Evolutionary conservation across 2,329 filamentous ascomycete species (phyloP), one percentile per base, ranked within the genome.

Genomic region (Pestalotiopsis sp.): DNA sequence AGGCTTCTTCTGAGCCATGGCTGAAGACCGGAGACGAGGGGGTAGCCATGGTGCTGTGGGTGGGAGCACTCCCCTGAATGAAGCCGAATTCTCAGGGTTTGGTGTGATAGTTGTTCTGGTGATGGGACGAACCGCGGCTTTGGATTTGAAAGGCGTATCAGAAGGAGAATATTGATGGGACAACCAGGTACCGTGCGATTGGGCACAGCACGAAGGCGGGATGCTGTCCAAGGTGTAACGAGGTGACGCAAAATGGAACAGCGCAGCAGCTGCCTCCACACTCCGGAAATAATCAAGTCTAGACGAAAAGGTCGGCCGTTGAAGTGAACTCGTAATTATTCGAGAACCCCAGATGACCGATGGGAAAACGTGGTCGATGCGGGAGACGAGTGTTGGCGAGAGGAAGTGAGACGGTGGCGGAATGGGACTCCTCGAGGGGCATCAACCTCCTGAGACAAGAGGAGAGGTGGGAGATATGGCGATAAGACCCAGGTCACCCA

Each of bases 1-100:
- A 72, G 41, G 68, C 70, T 49, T 74, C 75, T 64, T 70, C 68
- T 17, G 52, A 36, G 12, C 49, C 60, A 5, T 62, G 36, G 20
- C 52, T 38, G 23, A 58, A 20, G 57, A 65, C 17, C 60, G 36
- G 23, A 7, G 65, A 9, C 27, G 49, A 63, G 61, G 68, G 69
- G 76, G 39, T 20, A 58, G 61, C 55, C 67, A 68, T 68, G 23
- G 52, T 25, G 52, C 59, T 23, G 20, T 17, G 25, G 25, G 31
- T 3, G 59, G 57, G 14, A 36, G 69, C 59, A 65, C 58, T 67
- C 71, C 71, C 45, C 64, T 61, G 67, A 39, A 69, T n/a, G 14
- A 66, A 60, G 23, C 38, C 17, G 45, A 52, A n/a, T 25, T n/a
- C 12, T 58, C 55, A 23, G n/a, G n/a, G 20, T 9, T n/a, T 17